These are phyloP conservation scores for Irpex lacteus DNA, from an alignment of 1,284 basidiomycete species.

Conservation along the genomic window DNA sequence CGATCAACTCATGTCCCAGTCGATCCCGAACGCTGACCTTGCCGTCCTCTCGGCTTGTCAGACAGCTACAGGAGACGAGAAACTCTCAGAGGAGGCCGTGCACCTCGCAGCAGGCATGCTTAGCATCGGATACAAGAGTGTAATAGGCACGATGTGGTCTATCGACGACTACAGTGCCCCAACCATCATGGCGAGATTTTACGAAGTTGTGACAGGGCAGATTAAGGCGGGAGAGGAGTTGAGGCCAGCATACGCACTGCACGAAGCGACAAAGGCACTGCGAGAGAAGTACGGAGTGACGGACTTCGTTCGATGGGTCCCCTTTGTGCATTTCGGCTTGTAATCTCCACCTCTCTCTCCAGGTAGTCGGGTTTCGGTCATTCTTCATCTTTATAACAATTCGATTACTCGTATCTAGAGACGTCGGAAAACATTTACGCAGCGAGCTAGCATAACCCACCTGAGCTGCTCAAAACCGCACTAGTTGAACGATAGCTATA, in stretches of 20 bases:
- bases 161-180: conserved; percentile 3
- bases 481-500: too few relatives aligned
- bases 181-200: neutral
- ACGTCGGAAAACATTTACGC: too few relatives aligned
- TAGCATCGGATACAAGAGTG: conserved; percentile 32
- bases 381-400: too few relatives aligned
- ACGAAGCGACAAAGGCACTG: neutral
- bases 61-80: conserved; percentile 14
- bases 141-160: conserved; percentile 40
- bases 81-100: conserved; percentile 29
- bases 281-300: neutral
- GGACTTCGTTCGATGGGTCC: neutral
- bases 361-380: neutral
- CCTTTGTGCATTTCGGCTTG: neutral
- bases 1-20: conserved; percentile 12
- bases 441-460: too few relatives aligned
- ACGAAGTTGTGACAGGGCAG: neutral
- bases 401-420: too few relatives aligned
- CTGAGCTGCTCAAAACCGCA: too few relatives aligned
- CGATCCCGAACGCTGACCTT: conserved; percentile 18
- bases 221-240: neutral
- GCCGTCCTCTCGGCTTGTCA: conserved; percentile 27
- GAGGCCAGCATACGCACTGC: neutral
- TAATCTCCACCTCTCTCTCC: neutral
- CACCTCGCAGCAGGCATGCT: conserved; percentile 35